Evolutionary conservation across 148 eudicot species (phyloP), one percentile per base, ranked within the genome.

Genomic region (Persicaria tinctoria): DNA sequence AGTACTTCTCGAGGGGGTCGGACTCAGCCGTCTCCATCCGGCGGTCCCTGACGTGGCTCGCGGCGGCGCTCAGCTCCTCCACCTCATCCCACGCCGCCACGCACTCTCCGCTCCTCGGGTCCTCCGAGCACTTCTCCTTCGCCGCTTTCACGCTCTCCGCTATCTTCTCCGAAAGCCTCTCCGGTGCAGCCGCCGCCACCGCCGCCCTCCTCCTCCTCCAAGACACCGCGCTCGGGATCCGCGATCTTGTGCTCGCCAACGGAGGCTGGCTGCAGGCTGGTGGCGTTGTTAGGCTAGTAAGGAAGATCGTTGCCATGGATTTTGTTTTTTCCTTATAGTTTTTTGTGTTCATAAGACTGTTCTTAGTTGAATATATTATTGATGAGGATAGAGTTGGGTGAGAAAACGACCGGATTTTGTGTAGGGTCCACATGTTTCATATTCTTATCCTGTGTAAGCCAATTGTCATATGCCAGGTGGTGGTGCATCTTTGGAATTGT

Each of bases 1-100:
- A 93, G 74, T 76, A 93, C 32, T 64, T 79, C 80, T 90, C 98
- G 17, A 91, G 79, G 1, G 89, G 87, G 75, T 93, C 91, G 20
- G 70, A n/a, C 18, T 85, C 55, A 0, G 82, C 82, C 16, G 81
- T 82, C 3, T 55, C 59, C 83, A 89, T 93, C 68, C 77, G 72
- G 87, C 74, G 82, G 81, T 84, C 93, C 87, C 92, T 81, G 1
- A 93, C 98, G 77, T 93, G 98, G 81, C 98, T 89, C 9, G 89
- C 93, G 4, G 96, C 96, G 16, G 96, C 93, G 73, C 93, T 89
- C 49, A 89, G 84, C 85, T 93, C 96, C 85, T 93, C 98, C 80
- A 93, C 98, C 82, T 87, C 96, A 48, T 93, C 98, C 98, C 98
- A 93, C 3, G 98, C 93, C 0, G 98, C 96, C 17, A 78, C 89